phyloP scores from a whole-genome alignment of 768 basidiomycete species.

The Cystofilobasidium ferigula region DNA sequence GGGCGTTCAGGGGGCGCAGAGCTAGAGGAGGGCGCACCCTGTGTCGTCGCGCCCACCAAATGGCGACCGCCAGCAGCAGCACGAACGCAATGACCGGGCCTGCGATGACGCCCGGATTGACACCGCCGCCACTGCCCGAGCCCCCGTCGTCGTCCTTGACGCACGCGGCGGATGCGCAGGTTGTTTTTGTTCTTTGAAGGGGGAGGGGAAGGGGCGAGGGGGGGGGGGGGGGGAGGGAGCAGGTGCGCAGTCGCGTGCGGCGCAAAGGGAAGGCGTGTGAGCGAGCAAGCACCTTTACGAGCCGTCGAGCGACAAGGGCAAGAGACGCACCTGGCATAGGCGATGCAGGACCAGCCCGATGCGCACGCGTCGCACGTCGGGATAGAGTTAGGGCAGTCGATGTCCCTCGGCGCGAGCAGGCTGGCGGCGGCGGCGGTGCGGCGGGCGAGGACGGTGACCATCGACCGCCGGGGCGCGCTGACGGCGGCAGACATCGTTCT shows the following conservation, averaged over 20 bases:
- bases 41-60: slow-evolving; percentile 24
- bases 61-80: slow-evolving; percentile 11
- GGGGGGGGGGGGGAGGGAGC: no score
- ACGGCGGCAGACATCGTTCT: not conserved
- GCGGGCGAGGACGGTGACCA: not conserved
- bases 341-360: slow-evolving; percentile 13
- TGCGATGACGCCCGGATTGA: slow-evolving; percentile 24
- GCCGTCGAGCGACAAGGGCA: not conserved
- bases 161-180: slow-evolving; percentile 21
- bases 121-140: not conserved
- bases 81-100: slow-evolving; percentile 25
- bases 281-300: no score
- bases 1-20: not conserved
- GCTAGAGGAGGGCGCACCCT: no score
- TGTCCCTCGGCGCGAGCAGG: slow-evolving; percentile 1
- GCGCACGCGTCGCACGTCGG: slow-evolving; percentile 13
- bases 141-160: slow-evolving; percentile 10
- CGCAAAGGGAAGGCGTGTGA: not conserved
- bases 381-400: slow-evolving; percentile 21
- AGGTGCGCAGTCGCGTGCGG: not conserved
- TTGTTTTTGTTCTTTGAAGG: slow-evolving; percentile 21
- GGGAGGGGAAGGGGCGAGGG: no score
- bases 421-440: no score
- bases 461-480: not conserved
- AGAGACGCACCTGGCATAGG: slow-evolving; percentile 19